Base-by-base conservation (phyloP, 2,329 filamentous ascomycete genomes). In the Pezicula radicicola region DNA sequence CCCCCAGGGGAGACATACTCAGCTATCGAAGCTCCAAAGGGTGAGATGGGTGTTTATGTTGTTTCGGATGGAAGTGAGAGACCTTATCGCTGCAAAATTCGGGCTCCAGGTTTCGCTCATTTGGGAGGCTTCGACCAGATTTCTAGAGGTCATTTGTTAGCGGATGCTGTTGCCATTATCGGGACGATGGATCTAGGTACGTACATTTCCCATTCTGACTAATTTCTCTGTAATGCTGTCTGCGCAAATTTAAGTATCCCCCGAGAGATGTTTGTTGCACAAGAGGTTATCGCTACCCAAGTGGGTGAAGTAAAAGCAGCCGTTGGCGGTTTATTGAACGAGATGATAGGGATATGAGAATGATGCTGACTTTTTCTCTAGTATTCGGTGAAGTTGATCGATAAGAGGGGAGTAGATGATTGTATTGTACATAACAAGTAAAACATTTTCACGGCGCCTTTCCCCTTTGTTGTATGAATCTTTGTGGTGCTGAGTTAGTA, bases 1-100 rank as follows among this genome's bases (percentile, higher is more conserved):
- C 94, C 94, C 41, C 94, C 95, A 7, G 95, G 94, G 57, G 94
- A 99, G 80, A 99, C 94, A 6, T 99, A 99, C 80, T 92, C 88
- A 44, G 93, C 88, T 56, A 99, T 99, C 60, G 94, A 99, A 79
- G 94, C 95, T n/a, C 94, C 94, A 55, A 99, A 99, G 87, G 94
- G 94, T 65, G 94, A 99, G 78, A 99, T 99, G 94, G 94, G 88
- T 70, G 94, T 99, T 42, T 99, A 88, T 70, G 76, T 99, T 48
- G 94, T 99, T 66, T 96, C 89, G 69, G 94, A 99, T 69, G 94
- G 94, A 58, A 94, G 86, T 69, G 94, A 99, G 81, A 81, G 94
- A 67, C 94, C 94, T 44, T 99, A 99, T 78, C 83, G 95, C 67
- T 97, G 94, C 75, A 95, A 97, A 78, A 97, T 99, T 65, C 86